Conservation (phyloP, 352 stramenopile genomes). For the Pythium graminicola region DNA sequence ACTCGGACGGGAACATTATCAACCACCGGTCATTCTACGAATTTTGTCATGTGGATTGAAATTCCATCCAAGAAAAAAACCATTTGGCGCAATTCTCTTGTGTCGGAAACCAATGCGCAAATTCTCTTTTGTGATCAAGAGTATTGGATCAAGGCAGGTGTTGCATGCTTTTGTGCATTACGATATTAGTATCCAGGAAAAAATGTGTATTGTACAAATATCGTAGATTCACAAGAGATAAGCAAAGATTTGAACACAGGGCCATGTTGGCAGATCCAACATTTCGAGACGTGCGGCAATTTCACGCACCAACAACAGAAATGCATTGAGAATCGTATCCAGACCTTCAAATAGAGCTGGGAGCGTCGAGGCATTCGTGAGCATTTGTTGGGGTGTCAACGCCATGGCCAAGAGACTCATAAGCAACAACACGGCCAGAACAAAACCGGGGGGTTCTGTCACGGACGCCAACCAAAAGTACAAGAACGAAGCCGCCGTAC, state of each 20-base stretch:
- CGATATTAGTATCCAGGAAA: no score
- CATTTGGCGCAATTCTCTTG: slow-evolving; percentile 50
- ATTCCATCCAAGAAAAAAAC: slow-evolving; percentile 79
- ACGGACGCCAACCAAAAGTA: slow-evolving; percentile 66
- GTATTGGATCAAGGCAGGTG: slow-evolving; percentile 72
- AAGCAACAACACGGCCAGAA: slow-evolving; percentile 64
- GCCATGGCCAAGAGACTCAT: slow-evolving; percentile 53
- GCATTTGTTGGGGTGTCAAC: slow-evolving; percentile 50
- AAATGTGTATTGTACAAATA: no score
- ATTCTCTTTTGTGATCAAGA: slow-evolving; percentile 59
- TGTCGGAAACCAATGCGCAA: slow-evolving; percentile 70
- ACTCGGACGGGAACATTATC: slow-evolving; percentile 88
- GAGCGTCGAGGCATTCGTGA: slow-evolving; percentile 50
- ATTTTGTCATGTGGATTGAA: slow-evolving; percentile 98
- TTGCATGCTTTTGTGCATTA: slow-evolving; percentile 76
- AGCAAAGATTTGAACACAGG: slow-evolving; percentile 52
- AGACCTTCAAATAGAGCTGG: slow-evolving; percentile 38
- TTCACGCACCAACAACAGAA: slow-evolving; percentile 56
- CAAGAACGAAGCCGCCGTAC: slow-evolving; percentile 60
- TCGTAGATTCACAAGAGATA: slow-evolving; percentile 49
- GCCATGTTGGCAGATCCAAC: slow-evolving; percentile 39
- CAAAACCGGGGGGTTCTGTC: slow-evolving; percentile 63
- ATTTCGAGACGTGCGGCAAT: slow-evolving; percentile 55
- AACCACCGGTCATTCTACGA: slow-evolving; percentile 95
- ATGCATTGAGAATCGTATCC: slow-evolving; percentile 54